phyloP scores from a whole-genome alignment of 331 rosid genomes.

The Quercus lobata region DNA sequence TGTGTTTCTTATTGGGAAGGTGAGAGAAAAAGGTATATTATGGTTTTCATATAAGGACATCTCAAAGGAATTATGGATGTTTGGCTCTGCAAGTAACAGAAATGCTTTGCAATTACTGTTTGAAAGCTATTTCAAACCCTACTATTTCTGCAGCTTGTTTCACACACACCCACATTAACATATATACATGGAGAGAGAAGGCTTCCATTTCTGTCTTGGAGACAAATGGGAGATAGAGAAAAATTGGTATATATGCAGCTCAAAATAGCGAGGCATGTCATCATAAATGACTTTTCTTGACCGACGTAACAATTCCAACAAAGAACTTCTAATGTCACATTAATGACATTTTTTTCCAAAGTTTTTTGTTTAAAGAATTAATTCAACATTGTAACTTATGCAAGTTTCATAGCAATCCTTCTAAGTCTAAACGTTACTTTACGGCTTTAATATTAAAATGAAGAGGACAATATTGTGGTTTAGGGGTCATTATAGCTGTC shows the following conservation, averaged over 20 bases:
- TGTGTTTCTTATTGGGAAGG: slow-evolving; percentile 48
- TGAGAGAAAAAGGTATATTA: slow-evolving; percentile 55
- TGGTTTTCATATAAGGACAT: slow-evolving; percentile 66
- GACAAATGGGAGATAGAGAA: neutral
- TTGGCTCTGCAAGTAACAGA: slow-evolving; percentile 47
- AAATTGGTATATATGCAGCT: slow-evolving; percentile 12
- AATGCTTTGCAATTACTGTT: slow-evolving; percentile 36
- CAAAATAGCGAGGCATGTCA: slow-evolving; percentile 8
- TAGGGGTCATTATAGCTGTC: too few species aligned
- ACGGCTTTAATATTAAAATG: too few species aligned
- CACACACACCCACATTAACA: neutral
- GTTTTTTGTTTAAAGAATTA: neutral
- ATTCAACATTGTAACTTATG: neutral
- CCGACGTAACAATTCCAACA: neutral
- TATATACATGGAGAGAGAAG: slow-evolving; percentile 8
- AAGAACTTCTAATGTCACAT: neutral
- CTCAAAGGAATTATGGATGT: slow-evolving; percentile 36
- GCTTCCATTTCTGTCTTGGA: slow-evolving; percentile 35
- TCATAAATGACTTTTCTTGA: slow-evolving; percentile 21
- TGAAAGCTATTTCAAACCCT: slow-evolving; percentile 60
- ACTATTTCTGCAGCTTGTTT: slow-evolving; percentile 31
- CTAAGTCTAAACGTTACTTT: too few species aligned
- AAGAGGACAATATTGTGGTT: too few species aligned
- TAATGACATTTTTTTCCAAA: neutral
- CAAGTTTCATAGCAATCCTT: neutral